Evolutionary conservation across 2,329 filamentous ascomycete species (phyloP).

Genomic region (Mollisia scopiformis): DNA sequence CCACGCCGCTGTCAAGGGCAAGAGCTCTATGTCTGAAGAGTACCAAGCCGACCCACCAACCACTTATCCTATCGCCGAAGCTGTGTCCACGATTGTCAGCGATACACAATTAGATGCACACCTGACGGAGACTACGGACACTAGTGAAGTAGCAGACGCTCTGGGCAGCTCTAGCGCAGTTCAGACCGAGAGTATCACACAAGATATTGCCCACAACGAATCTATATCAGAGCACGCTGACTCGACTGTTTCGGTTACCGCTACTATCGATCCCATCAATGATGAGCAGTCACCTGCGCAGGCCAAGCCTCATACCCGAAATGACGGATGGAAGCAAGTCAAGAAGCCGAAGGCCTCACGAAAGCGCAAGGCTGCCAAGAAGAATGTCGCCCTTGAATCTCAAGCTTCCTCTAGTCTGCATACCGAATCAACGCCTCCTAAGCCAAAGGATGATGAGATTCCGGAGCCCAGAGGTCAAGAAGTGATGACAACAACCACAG

Average conservation of each 20-base stretch:
- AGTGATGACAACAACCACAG: background rate
- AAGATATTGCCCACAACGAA: no score
- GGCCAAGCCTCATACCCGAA: background rate
- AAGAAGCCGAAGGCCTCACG: background rate
- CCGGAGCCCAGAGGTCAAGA: background rate
- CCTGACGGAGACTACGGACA: no score
- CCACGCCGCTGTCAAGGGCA: slow-evolving; percentile 39
- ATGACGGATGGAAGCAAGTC: background rate
- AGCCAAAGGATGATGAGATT: background rate
- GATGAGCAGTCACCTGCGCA: background rate
- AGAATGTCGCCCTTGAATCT: no score
- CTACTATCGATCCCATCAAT: no score
- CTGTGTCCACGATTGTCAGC: background rate
- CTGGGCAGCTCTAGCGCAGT: no score
- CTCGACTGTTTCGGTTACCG: no score
- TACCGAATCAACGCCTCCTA: background rate
- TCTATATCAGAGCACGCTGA: no score
- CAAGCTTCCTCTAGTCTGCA: background rate
- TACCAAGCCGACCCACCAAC: no score
- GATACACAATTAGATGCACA: no score
- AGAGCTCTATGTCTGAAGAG: no score
- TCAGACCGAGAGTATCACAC: no score
- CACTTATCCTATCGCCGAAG: background rate
- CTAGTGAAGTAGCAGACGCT: no score
- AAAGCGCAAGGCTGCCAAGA: background rate